These are phyloP conservation scores for Colletotrichum lini DNA, from an alignment of 2,329 filamentous ascomycete species.

Conservation along the genomic window DNA sequence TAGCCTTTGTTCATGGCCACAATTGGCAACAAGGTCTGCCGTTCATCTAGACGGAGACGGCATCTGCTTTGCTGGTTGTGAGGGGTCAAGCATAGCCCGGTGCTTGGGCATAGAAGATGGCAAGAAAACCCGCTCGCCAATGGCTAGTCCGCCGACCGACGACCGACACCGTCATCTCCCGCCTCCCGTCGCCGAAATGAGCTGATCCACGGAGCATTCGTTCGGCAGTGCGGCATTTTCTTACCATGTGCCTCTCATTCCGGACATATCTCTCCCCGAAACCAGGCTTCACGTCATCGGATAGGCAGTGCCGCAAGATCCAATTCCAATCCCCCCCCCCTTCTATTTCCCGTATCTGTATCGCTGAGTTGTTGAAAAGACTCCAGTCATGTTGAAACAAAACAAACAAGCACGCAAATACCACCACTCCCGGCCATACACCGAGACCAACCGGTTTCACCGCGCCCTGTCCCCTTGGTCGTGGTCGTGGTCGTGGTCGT, in stretches of 20 bases:
- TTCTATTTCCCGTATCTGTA: conserved; percentile 22
- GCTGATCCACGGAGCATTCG: not conserved
- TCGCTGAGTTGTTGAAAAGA: conserved; percentile 41
- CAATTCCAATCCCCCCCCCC: not conserved
- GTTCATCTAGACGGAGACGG: not conserved
- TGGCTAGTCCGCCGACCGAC: not conserved
- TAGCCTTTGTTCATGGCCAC: not conserved
- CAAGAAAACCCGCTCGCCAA: too few relatives aligned
- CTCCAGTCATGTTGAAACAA: conserved; percentile 36
- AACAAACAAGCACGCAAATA: not conserved
- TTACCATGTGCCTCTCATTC: conserved; percentile 1
- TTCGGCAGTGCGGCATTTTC: conserved; percentile 4
- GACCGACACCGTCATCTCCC: conserved; percentile 2
- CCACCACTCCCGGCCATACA: too few relatives aligned
- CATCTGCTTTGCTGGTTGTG: not conserved
- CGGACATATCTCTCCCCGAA: not conserved
- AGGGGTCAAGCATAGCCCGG: too few relatives aligned
- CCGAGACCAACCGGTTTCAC: not conserved
- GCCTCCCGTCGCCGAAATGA: not conserved
- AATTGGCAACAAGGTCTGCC: not conserved
- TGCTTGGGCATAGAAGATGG: not conserved
- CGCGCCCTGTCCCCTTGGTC: not conserved
- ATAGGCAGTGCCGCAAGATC: not conserved
- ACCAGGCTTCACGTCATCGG: not conserved
- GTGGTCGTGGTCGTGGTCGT: not conserved